phyloP scores from a whole-genome alignment of 1,284 basidiomycete species.

The Ganoderma leucocontextum region DNA sequence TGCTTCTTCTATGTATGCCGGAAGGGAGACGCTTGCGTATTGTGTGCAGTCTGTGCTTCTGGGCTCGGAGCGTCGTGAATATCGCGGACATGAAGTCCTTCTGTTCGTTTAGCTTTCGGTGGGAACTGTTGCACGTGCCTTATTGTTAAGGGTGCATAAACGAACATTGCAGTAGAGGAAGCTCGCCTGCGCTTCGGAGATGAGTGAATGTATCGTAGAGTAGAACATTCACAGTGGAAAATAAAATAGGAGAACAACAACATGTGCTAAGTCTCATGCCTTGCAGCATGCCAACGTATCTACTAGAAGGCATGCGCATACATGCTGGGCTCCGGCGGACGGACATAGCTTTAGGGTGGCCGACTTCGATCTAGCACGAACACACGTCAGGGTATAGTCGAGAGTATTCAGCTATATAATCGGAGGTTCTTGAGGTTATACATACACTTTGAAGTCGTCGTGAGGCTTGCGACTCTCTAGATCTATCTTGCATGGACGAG shows the following conservation, averaged over 20 bases:
- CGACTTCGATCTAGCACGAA: too few relatives aligned
- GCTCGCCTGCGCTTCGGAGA: background rate
- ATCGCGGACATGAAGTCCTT: background rate
- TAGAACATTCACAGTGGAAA: background rate
- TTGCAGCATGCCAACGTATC: background rate
- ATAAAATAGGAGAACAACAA: background rate
- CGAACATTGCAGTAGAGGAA: background rate
- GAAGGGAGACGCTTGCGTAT: background rate
- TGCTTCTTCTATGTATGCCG: constrained; percentile 3
- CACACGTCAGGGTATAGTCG: background rate
- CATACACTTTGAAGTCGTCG: too few relatives aligned
- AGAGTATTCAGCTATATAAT: background rate
- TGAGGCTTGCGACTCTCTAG: background rate
- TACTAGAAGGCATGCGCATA: background rate
- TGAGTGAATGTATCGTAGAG: background rate
- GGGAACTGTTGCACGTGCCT: background rate
- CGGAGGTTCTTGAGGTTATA: background rate
- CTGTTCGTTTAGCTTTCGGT: background rate
- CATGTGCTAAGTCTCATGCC: background rate
- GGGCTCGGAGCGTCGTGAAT: background rate
- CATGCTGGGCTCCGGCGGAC: background rate
- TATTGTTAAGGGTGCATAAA: background rate
- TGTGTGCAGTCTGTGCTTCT: background rate
- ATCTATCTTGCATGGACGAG: constrained; percentile 6
- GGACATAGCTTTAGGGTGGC: background rate